These are phyloP conservation scores for Venturia nashicola DNA, from an alignment of 2,329 filamentous ascomycete species.

Conservation along the genomic window DNA sequence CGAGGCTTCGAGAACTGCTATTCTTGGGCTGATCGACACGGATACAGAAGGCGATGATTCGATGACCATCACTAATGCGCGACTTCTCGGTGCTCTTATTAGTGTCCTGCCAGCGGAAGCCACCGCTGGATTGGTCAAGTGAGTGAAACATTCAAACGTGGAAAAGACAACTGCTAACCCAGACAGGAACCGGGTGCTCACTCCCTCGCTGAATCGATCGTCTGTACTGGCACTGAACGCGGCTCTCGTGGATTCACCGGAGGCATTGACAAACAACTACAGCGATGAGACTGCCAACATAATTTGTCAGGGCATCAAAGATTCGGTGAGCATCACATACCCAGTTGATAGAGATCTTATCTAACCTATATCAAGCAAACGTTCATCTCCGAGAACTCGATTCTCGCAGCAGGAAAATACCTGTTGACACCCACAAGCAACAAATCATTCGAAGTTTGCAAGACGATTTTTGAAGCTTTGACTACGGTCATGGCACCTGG, in stretches of 20 bases:
- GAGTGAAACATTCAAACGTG: neutral
- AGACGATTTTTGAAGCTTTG: conserved; percentile 68
- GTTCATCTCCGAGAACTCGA: conserved; percentile 79
- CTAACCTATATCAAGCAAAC: conserved; percentile 37
- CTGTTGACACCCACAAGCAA: conserved; percentile 53
- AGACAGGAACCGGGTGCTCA: conserved; percentile 55
- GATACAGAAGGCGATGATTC: conserved; percentile 53
- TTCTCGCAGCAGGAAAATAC: conserved; percentile 85
- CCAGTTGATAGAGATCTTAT: neutral
- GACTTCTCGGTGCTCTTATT: conserved; percentile 77
- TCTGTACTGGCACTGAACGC: conserved; percentile 84
- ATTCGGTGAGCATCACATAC: conserved; percentile 48
- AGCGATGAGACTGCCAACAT: conserved; percentile 63
- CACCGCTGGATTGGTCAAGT: conserved; percentile 47
- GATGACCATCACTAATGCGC: conserved; percentile 83
- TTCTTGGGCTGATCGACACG: conserved; percentile 77
- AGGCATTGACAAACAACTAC: conserved; percentile 54
- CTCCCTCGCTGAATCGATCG: conserved; percentile 59
- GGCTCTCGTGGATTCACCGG: conserved; percentile 68
- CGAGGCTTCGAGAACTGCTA: conserved; percentile 73
- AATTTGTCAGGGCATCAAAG: conserved; percentile 66
- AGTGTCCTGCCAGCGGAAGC: conserved; percentile 69
- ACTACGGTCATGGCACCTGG: conserved; percentile 66
- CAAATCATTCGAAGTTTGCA: conserved; percentile 60
- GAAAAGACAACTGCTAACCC: neutral